Evolutionary conservation across 768 basidiomycete species (phyloP).

Genomic region (Clathrus columnatus): DNA sequence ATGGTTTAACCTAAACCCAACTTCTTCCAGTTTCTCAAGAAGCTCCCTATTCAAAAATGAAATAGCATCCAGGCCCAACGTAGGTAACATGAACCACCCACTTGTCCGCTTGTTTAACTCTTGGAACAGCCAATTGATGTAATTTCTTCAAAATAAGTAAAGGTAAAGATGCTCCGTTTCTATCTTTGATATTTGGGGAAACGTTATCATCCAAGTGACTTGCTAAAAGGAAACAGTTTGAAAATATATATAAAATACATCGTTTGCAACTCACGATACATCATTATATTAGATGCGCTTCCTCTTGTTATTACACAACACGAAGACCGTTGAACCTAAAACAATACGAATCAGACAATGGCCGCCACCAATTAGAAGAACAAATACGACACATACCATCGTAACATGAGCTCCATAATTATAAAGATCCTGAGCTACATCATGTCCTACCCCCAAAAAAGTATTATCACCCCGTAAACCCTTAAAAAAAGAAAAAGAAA

Average conservation of each 20-base stretch:
- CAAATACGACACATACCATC: neutral
- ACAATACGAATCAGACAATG: conserved; percentile 15
- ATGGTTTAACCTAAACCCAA: conserved; percentile 46
- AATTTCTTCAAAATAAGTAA: conserved; percentile 25
- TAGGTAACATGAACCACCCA: conserved; percentile 8
- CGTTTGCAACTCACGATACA: conserved; percentile 22
- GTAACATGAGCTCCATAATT: conserved; percentile 35
- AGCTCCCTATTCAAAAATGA: conserved; percentile 29
- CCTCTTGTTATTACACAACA: conserved; percentile 44
- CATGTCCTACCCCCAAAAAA: too few relatives aligned
- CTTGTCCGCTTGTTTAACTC: conserved; percentile 25
- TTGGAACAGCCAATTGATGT: conserved; percentile 24
- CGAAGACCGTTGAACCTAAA: conserved; percentile 40
- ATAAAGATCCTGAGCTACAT: conserved; percentile 39
- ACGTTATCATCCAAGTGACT: neutral
- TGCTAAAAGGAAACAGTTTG: neutral
- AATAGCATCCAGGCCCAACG: neutral
- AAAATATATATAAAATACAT: conserved; percentile 16
- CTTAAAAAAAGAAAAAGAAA: conserved; percentile 6
- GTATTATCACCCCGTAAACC: too few relatives aligned
- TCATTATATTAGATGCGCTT: conserved; percentile 30
- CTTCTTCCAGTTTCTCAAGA: conserved; percentile 45
- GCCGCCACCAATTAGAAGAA: neutral
- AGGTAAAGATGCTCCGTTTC: conserved; percentile 40
- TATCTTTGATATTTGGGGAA: conserved; percentile 31